A percentile compares a stretch with the other conserved stretches of the same genome.
Evolutionary conservation across 2,329 filamentous ascomycete genomes (phyloP).

Genomic region (Cladosporium sphaerospermum): DNA sequence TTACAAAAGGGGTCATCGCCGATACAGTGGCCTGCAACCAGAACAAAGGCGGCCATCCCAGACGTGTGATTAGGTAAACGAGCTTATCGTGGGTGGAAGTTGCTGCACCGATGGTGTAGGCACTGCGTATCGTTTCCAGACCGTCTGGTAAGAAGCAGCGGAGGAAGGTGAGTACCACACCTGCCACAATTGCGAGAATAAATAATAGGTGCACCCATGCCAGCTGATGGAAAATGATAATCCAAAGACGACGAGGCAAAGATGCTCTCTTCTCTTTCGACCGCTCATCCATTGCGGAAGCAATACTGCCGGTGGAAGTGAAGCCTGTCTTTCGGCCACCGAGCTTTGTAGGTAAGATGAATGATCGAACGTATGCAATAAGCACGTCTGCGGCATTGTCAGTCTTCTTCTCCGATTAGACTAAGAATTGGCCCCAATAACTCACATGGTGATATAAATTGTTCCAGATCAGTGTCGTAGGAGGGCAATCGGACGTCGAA

Average conservation of each 20-base stretch:
- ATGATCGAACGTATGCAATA: slow-evolving; percentile 11
- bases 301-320: slow-evolving; percentile 53
- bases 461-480: slow-evolving; percentile 12
- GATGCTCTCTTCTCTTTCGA: slow-evolving; percentile 29
- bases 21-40: slow-evolving; percentile 36
- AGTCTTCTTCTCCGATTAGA: neutral
- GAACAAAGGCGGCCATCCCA: slow-evolving; percentile 56
- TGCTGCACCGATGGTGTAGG: slow-evolving; percentile 4
- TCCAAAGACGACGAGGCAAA: neutral
- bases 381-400: neutral
- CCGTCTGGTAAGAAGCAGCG: slow-evolving; percentile 6
- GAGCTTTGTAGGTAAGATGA: slow-evolving; percentile 29
- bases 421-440: neutral
- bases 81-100: slow-evolving; percentile 24
- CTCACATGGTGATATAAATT: slow-evolving; percentile 10
- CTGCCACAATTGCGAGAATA: slow-evolving; percentile 6
- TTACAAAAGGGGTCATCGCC: slow-evolving; percentile 38
- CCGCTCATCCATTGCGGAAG: slow-evolving; percentile 53
- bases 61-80: slow-evolving; percentile 52
- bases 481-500: slow-evolving; percentile 11
- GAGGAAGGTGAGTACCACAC: neutral
- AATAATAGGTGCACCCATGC: slow-evolving; percentile 12
- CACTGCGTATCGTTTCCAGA: neutral
- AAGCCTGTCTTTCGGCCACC: slow-evolving; percentile 55
- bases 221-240: slow-evolving; percentile 10